phyloP scores from a whole-genome alignment of 768 basidiomycete species.

The Tricholoma terreum region DNA sequence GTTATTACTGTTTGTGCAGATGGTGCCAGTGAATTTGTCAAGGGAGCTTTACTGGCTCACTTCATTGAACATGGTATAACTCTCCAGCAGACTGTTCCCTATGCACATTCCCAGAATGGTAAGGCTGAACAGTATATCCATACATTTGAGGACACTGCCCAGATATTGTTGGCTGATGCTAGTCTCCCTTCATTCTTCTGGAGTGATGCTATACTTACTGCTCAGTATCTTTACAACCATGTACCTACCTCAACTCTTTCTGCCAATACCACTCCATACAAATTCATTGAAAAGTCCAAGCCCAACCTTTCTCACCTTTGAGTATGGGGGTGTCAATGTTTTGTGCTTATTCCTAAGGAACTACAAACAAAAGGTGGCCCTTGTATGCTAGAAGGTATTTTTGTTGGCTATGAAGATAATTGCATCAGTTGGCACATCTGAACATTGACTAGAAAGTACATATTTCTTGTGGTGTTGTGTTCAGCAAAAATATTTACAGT shows the following conservation, averaged over 20 bases:
- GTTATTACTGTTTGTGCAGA: slow-evolving; percentile 14
- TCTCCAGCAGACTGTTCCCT: too few species aligned
- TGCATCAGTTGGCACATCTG: slow-evolving; percentile 19
- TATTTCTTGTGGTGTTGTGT: slow-evolving; percentile 29
- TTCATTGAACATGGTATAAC: too few species aligned
- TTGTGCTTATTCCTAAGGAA: too few species aligned
- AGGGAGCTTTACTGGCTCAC: slow-evolving; percentile 24
- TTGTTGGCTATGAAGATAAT: slow-evolving; percentile 2
- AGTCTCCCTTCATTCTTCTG: not conserved
- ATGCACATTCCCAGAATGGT: too few species aligned
- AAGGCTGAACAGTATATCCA: too few species aligned
- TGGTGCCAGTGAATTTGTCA: too few species aligned
- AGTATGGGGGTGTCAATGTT: too few species aligned
- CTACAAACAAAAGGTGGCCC: too few species aligned
- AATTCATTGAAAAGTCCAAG: not conserved
- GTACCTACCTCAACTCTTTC: not conserved
- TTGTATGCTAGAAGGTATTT: too few species aligned
- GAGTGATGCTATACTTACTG: not conserved
- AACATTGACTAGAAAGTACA: slow-evolving; percentile 12
- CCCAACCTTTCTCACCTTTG: too few species aligned
- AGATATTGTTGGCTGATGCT: not conserved
- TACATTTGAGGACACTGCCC: too few species aligned
- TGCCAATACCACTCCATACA: not conserved
- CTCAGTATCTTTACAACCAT: not conserved
- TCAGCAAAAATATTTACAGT: slow-evolving; percentile 20